Evolutionary conservation across 495 filamentous ascomycete genomes (phyloP).

Genomic region (Thozetella sp.): DNA sequence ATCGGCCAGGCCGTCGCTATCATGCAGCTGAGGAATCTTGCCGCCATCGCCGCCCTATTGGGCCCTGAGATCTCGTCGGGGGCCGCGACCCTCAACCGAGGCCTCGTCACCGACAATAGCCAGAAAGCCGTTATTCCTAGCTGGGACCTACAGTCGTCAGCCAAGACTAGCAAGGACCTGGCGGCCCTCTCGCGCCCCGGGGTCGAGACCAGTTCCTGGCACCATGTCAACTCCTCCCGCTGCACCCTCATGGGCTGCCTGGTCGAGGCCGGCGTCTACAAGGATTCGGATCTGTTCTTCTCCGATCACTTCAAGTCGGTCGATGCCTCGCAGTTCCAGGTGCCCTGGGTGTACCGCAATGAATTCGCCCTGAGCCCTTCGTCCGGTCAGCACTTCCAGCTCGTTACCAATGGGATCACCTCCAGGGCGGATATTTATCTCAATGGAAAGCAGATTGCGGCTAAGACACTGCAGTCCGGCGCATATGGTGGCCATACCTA

Average conservation of each 20-base stretch:
- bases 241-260: conserved; percentile 63
- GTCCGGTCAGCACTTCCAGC: conserved; percentile 45
- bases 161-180: conserved; percentile 34
- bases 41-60: neutral
- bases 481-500: conserved; percentile 58
- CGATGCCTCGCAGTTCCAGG: conserved; percentile 46
- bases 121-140: conserved; percentile 47
- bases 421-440: conserved; percentile 63
- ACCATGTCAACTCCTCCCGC: conserved; percentile 43
- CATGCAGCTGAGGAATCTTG: neutral
- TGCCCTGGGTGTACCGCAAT: conserved; percentile 65
- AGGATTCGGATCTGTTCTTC: conserved; percentile 58
- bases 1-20: neutral
- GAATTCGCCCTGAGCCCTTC: conserved; percentile 46
- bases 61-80: neutral
- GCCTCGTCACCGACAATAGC: conserved; percentile 32
- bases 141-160: conserved; percentile 59
- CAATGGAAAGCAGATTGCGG: conserved; percentile 56
- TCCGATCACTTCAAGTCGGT: conserved; percentile 53
- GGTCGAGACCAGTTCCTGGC: conserved; percentile 54
- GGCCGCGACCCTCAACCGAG: conserved; percentile 6
- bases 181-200: conserved; percentile 43
- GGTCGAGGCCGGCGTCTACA: conserved; percentile 53
- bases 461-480: conserved; percentile 50
- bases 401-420: conserved; percentile 61